Conservation (phyloP, 352 stramenopile species). For the Phytophthora citricola region DNA sequence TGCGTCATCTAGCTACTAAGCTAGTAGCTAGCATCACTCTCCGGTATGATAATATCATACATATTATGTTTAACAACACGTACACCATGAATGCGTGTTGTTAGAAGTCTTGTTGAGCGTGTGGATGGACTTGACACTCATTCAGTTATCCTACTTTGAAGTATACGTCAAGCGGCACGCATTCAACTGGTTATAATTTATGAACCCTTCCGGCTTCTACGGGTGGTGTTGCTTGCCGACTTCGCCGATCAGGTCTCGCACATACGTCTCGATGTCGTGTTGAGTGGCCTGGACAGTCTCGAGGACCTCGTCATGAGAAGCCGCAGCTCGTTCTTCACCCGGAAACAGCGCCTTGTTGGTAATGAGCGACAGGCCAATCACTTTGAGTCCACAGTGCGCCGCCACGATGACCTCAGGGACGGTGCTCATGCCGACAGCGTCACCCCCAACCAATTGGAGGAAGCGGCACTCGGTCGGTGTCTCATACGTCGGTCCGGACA, state of each 20-base stretch:
- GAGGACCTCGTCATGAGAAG: slow-evolving; percentile 93
- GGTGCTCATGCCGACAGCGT: slow-evolving; percentile 96
- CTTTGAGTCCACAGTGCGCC: slow-evolving; percentile 56
- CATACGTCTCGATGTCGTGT: slow-evolving; percentile 22
- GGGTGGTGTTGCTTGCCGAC: slow-evolving; percentile 9
- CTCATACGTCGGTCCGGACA: slow-evolving; percentile 97
- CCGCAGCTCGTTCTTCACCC: slow-evolving; percentile 70
- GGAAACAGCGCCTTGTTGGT: slow-evolving; percentile 92
- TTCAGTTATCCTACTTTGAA: no score
- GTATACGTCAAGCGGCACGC: not conserved
- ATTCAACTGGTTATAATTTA: slow-evolving; percentile 15
- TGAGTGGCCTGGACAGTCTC: slow-evolving; percentile 74
- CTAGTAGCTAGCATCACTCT: no score
- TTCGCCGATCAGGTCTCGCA: slow-evolving; percentile 19
- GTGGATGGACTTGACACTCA: no score
- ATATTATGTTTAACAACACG: not conserved
- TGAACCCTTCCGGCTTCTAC: slow-evolving; percentile 1
- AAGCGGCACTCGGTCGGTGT: slow-evolving; percentile 93
- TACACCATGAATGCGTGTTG: not conserved
- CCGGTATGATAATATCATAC: no score
- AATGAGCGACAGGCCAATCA: slow-evolving; percentile 93
- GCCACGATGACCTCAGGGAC: slow-evolving; percentile 95
- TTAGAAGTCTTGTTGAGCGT: not conserved
- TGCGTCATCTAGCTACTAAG: no score
- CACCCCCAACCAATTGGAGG: slow-evolving; percentile 89